Evolutionary conservation across 495 filamentous ascomycete genomes (phyloP), one percentile per base, ranked within the genome.

Genomic region (Neurospora pannonica): DNA sequence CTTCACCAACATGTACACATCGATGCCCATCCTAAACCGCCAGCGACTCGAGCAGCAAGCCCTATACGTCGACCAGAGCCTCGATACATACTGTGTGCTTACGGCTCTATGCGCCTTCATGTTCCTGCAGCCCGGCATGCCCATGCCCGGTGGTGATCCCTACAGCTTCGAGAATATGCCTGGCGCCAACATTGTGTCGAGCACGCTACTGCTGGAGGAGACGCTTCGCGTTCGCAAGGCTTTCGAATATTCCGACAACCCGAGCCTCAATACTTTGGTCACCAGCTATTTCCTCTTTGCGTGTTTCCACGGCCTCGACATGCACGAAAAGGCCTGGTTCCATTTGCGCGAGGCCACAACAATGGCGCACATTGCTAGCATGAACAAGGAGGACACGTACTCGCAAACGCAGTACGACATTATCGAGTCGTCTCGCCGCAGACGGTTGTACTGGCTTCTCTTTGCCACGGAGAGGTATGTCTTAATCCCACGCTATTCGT

Each of bases 231-330:
- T 94, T 34, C 88, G 93, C 72, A 92, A 91, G 78, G 88, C 89
- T n/a, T 90, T 89, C 76, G 91, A 96, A 76, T 89, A 92, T 77
- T 83, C 94, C 28, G 93, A 94, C 71, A 86, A 84, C 77, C 89
- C 92, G 3, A 91, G 89, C 0, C 82, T 93, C 39, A 89, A 90
- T 76, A 90, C 84, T 15, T 85, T 95, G 11, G 86, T 92, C 73
- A 95, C 93, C 13, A 94, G 91, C 5, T 96, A 92, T 82, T 94
- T 96, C 77, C 82, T 94, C 11, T 96, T 92, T 78, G 92, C 90
- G 6, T 91, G 90, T 70, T 90, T 91, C 80, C 92, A 92, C 75
- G 91, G 90, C 70, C 84, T 95, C 37, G 91, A 92, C 67, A 86
- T 89, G 80, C 89, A 92, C 78, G 88, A 91, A 76, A 89, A 90